Conservation (phyloP, 768 basidiomycete genomes). For the Postia placenta region DNA sequence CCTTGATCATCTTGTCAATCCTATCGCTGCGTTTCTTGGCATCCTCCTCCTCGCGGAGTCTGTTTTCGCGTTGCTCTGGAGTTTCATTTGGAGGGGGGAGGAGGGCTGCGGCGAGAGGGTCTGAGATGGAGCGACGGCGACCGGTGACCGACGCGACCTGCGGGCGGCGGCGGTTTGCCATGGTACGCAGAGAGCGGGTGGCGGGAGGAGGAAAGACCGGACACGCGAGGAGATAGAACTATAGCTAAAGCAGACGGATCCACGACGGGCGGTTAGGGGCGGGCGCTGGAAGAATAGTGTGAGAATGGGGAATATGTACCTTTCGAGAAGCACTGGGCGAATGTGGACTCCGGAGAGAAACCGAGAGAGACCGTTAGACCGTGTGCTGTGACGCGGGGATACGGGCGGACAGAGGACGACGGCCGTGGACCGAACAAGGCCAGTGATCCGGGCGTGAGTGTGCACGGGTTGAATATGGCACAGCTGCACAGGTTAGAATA, state of each 20-base stretch:
- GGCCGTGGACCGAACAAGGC: neutral
- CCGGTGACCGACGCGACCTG: constrained; percentile 5
- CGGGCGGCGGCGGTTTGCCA: constrained; percentile 1
- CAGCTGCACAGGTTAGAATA: neutral
- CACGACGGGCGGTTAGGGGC: neutral
- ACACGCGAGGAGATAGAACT: constrained; percentile 3
- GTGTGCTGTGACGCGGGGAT: constrained; percentile 2
- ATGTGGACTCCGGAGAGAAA: constrained; percentile 4
- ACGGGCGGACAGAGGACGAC: neutral
- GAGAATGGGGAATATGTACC: constrained; percentile 4
- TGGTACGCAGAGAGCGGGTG: neutral
- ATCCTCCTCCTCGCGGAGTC: constrained; percentile 61
- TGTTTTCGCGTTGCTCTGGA: constrained; percentile 53
- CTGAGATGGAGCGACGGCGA: constrained; percentile 45
- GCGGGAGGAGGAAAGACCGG: neutral
- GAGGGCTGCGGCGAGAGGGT: constrained; percentile 64
- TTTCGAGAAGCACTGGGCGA: constrained; percentile 4
- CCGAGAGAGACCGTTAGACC: constrained; percentile 1
- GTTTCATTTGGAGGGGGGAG: constrained; percentile 72
- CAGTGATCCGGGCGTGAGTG: constrained; percentile 2
- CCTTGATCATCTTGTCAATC: constrained; percentile 77
- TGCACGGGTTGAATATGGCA: neutral
- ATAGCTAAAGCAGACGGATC: constrained; percentile 4
- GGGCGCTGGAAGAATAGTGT: constrained; percentile 6
- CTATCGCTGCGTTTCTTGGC: constrained; percentile 69